Evolutionary conservation across 2,329 filamentous ascomycete genomes (phyloP), one percentile per base, ranked within the genome.

Genomic region (Aspergillus calidoustus): DNA sequence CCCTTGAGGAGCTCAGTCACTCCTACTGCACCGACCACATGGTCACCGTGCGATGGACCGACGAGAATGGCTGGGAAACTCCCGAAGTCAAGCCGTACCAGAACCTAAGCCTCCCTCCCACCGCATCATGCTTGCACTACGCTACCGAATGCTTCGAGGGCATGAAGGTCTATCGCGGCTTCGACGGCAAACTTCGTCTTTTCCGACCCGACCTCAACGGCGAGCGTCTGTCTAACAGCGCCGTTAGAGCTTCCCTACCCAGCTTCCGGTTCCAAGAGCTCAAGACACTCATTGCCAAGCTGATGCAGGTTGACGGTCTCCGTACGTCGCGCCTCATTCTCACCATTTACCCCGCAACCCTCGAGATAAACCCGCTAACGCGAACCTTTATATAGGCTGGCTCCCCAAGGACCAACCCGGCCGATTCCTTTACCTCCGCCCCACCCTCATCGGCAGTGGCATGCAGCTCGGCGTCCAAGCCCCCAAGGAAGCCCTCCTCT

Each of bases 131-230:
- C 64, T 84, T 96, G 63, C 92, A 96, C 83, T 96, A 96, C 79
- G 92, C 92, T 11, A 96, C 92, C 52, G 90, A 94, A 78, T 96
- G 92, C 77, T 96, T 96, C 80, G 92, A 96, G 79, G 92, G 92
- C 13, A 83, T 89, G 80, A 96, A 96, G 79, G 86, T 87, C 50
- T 87, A 87, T 75, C 88, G 86, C 72, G 80, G 88, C 74, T 78
- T 85, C 67, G 90, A 94, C 75, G 89, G 89, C 69, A 86, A 85
- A 70, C 84, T 93, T 59, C 88, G 91, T 62, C 81, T 93, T 59
- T 94, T 94, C 84, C 88, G 91, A n/a, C 89, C 91, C 0, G 81
- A 89, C 68, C 84, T 86, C 73, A 94, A 94, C 78, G 86, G 87
- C 71, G 81, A 82, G 66, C 88, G 91, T 68, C 87, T 88, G 77